These are phyloP conservation scores for Salix udensis DNA, from an alignment of 345 rosid species.

Conservation along the genomic window DNA sequence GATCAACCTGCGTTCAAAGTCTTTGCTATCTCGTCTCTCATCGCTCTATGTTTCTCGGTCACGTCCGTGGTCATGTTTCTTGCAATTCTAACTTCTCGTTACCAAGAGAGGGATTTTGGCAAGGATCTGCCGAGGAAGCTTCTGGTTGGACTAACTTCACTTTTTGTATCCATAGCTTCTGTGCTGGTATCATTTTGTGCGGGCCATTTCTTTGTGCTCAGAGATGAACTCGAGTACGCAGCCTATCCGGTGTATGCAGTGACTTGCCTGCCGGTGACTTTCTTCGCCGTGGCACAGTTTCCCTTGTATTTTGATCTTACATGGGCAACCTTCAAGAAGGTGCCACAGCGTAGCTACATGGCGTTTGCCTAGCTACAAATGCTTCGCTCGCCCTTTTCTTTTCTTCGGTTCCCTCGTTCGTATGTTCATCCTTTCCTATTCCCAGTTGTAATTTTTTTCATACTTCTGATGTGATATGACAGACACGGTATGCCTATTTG, in stretches of 20 bases:
- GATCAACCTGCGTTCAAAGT: constrained; percentile 12
- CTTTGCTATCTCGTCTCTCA: constrained; percentile 22
- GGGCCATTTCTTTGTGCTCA: constrained; percentile 44
- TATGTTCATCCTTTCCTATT: too few relatives aligned
- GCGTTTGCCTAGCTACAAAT: not conserved
- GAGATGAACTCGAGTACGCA: constrained; percentile 29
- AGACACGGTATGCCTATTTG: too few relatives aligned
- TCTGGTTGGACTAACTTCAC: constrained; percentile 14
- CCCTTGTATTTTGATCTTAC: constrained; percentile 43
- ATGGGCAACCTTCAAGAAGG: constrained; percentile 38
- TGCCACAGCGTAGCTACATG: constrained; percentile 38
- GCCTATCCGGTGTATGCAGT: constrained; percentile 41
- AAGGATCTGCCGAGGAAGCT: constrained; percentile 14
- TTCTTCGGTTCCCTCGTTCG: too few relatives aligned
- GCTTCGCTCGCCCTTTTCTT: too few relatives aligned
- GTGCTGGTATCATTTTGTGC: constrained; percentile 42
- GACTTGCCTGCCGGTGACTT: constrained; percentile 38
- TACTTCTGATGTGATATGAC: too few relatives aligned
- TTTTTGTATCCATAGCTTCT: constrained; percentile 24
- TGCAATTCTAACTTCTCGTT: constrained; percentile 24
- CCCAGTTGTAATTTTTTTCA: too few relatives aligned
- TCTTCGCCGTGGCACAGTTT: constrained; percentile 40
- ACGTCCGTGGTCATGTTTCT: constrained; percentile 27
- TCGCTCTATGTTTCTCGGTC: constrained; percentile 26
- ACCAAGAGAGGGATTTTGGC: constrained; percentile 19